Conservation (phyloP, 768 basidiomycete genomes). For the Mycena albidolilacea region DNA sequence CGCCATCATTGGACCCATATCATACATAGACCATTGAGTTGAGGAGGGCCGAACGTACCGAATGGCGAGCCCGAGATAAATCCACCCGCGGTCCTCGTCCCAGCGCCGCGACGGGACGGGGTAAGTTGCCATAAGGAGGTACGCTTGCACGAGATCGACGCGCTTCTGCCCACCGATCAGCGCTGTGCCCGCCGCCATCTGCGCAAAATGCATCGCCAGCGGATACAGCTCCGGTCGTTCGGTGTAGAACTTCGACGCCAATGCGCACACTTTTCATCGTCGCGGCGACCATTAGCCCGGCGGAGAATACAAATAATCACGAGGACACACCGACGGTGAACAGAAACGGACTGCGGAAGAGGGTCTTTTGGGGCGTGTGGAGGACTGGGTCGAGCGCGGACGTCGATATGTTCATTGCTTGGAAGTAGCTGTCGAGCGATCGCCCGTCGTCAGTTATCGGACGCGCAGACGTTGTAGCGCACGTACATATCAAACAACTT, state of each 20-base stretch:
- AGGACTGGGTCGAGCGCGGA: conserved; percentile 86
- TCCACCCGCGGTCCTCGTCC: conserved; percentile 93
- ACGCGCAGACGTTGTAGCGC: too few species aligned
- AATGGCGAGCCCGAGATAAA: conserved; percentile 91
- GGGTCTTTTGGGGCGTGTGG: conserved; percentile 87
- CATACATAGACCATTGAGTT: neutral
- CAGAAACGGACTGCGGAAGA: conserved; percentile 89
- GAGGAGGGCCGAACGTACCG: conserved; percentile 59
- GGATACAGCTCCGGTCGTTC: conserved; percentile 80
- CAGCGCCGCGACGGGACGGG: conserved; percentile 82
- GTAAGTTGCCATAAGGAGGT: conserved; percentile 84
- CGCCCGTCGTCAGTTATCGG: too few species aligned
- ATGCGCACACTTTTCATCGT: conserved; percentile 78
- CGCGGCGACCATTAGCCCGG: too few species aligned
- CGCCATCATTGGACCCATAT: conserved; percentile 8
- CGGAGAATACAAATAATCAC: too few species aligned
- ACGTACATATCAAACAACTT: conserved; percentile 57
- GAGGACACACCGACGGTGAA: conserved; percentile 87
- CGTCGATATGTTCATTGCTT: conserved; percentile 83
- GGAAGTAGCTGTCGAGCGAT: conserved; percentile 78
- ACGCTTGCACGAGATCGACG: conserved; percentile 89
- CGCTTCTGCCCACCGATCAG: conserved; percentile 83
- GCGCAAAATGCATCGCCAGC: conserved; percentile 81
- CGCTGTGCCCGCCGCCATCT: conserved; percentile 82
- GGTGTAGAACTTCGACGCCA: conserved; percentile 86